These are phyloP conservation scores for Hirsutella rhossiliensis DNA, from an alignment of 2,329 filamentous ascomycete species.

Conservation along the genomic window DNA sequence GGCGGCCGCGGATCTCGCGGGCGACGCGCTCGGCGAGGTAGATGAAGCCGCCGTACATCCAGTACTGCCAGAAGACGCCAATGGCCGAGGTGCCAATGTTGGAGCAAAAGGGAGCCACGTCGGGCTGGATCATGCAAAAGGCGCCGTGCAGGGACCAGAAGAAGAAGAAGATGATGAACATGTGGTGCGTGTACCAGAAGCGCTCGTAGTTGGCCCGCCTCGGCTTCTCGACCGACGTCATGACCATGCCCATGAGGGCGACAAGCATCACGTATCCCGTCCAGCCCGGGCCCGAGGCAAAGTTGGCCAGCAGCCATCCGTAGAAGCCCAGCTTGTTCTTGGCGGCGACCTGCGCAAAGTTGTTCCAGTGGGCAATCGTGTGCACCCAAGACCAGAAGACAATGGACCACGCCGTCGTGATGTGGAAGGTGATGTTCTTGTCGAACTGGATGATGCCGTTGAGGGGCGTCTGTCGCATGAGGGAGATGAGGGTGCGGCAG, in stretches of 20 bases:
- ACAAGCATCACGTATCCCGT: constrained; percentile 77
- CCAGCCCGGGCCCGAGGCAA: constrained; percentile 73
- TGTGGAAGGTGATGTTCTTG: constrained; percentile 85
- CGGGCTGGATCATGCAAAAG: constrained; percentile 84
- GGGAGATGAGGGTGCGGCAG: constrained; percentile 72
- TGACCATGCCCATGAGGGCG: constrained; percentile 64
- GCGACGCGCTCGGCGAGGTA: constrained; percentile 72
- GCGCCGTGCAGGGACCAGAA: constrained; percentile 86
- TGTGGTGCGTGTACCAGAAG: constrained; percentile 85
- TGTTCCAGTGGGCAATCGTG: constrained; percentile 79
- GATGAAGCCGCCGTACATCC: constrained; percentile 72
- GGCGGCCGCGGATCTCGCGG: constrained; percentile 65
- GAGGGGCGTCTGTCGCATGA: constrained; percentile 66
- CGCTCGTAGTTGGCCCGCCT: constrained; percentile 74
- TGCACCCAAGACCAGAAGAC: constrained; percentile 83
- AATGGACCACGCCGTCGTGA: constrained; percentile 74
- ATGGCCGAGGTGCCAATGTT: constrained; percentile 52
- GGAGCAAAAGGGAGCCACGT: constrained; percentile 66
- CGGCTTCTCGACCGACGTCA: constrained; percentile 66
- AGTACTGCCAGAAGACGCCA: constrained; percentile 83
- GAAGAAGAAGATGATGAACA: constrained; percentile 79
- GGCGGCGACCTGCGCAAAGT: constrained; percentile 64
- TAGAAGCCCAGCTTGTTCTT: constrained; percentile 68
- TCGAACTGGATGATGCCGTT: constrained; percentile 83
- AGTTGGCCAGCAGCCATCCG: constrained; percentile 66